A percentile compares a stretch with the other conserved stretches of the same genome.
These are phyloP conservation scores for Suaeda aralocaspica DNA, from an alignment of 148 eudicot species.

Conservation along the genomic window DNA sequence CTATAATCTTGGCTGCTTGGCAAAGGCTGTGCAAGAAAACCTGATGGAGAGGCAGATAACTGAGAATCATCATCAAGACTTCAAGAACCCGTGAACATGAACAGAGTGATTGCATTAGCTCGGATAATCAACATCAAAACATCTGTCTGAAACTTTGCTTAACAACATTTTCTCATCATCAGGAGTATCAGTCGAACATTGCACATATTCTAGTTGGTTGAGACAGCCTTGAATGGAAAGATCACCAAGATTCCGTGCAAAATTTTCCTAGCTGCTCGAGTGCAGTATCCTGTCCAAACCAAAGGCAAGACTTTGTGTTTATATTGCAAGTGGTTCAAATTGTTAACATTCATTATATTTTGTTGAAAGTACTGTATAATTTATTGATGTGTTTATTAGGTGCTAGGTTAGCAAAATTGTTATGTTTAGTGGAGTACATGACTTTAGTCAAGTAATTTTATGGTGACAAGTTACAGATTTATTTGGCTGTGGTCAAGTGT, in stretches of 20 bases:
- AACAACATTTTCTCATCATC: not conserved
- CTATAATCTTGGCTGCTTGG: conserved; percentile 3
- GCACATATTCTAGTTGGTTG: no score
- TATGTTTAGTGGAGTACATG: not conserved
- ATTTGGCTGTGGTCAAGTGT: no score
- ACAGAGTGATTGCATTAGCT: not conserved
- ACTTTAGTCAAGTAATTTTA: not conserved
- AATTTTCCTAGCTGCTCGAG: conserved; percentile 14
- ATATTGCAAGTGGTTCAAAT: conserved; percentile 4
- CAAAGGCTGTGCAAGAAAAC: conserved; percentile 77
- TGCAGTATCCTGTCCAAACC: conserved; percentile 5
- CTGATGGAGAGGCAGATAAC: conserved; percentile 39
- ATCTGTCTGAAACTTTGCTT: conserved; percentile 4
- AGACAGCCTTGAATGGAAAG: conserved; percentile 5
- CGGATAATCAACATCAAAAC: not conserved
- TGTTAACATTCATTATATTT: not conserved
- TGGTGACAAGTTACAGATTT: not conserved
- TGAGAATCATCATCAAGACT: conserved; percentile 28
- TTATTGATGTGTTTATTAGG: not conserved
- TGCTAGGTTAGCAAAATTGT: not conserved
- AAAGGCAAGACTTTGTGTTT: conserved; percentile 2
- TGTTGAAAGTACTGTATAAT: not conserved
- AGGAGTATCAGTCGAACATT: not conserved
- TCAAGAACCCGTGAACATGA: conserved; percentile 23
- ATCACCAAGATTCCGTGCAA: not conserved